These are phyloP conservation scores for Talaromyces sp. DNA, from an alignment of 2,329 filamentous ascomycete genomes.

Conservation along the genomic window DNA sequence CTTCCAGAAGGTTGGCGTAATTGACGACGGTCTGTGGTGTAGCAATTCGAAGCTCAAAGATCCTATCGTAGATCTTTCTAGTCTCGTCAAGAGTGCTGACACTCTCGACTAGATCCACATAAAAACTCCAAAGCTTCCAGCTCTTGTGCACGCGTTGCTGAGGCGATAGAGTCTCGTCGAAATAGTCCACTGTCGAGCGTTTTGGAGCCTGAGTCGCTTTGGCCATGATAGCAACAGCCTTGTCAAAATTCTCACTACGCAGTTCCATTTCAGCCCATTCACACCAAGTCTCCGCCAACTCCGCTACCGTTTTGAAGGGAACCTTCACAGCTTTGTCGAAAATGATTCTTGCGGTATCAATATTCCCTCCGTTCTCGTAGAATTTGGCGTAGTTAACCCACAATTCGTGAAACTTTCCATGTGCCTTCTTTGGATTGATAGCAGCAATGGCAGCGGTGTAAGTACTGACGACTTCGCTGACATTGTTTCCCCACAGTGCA, in stretches of 20 bases:
- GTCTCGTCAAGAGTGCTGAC: conserved; percentile 89
- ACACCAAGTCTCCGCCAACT: conserved; percentile 97
- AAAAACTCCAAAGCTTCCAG: conserved; percentile 99
- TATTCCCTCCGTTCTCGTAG: conserved; percentile 82
- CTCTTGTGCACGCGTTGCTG: conserved; percentile 98
- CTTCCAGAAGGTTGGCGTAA: conserved; percentile 91
- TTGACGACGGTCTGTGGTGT: conserved; percentile 98
- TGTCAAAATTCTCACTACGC: conserved; percentile 91
- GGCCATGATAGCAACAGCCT: conserved; percentile 91
- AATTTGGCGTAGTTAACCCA: conserved; percentile 98
- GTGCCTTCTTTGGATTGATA: conserved; percentile 88
- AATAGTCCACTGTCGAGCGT: conserved; percentile 97
- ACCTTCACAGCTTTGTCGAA: conserved; percentile 98
- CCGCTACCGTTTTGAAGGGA: conserved; percentile 94
- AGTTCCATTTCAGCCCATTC: conserved; percentile 99
- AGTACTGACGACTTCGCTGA: conserved; percentile 83
- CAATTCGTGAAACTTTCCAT: conserved; percentile 88
- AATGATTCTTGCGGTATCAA: conserved; percentile 82
- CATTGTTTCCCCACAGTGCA: conserved; percentile 92
- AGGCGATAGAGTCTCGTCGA: conserved; percentile 87
- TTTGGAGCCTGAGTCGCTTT: conserved; percentile 97
- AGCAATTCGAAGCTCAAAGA: conserved; percentile 96
- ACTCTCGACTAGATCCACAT: conserved; percentile 95
- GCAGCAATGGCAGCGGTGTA: conserved; percentile 92
- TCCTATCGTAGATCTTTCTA: conserved; percentile 89